A percentile compares a stretch with the other conserved stretches of the same genome.
Conservation (phyloP, 1,139 yeast genomes). For the Debaryomyces sp. region DNA sequence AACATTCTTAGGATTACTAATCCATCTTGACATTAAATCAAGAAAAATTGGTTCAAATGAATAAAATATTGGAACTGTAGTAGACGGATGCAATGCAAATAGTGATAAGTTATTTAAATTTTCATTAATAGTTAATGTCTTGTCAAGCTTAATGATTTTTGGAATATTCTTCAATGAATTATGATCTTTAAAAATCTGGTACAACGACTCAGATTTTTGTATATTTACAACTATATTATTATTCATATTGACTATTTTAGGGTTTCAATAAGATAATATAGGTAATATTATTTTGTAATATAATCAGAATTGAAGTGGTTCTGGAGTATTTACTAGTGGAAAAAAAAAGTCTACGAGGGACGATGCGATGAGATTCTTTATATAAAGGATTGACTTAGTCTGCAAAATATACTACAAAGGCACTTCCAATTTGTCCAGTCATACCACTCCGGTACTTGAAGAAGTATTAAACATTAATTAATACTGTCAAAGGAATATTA, state of each 20-base stretch:
- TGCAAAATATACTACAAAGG: background rate
- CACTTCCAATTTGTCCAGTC: conserved; percentile 11
- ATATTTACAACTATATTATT: conserved; percentile 26
- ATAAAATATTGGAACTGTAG: conserved; percentile 46
- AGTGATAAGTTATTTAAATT: conserved; percentile 46
- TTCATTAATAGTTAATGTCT: conserved; percentile 25
- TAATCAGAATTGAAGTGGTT: background rate
- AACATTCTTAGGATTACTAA: conserved; percentile 34
- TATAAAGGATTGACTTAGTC: conserved; percentile 1
- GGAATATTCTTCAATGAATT: conserved; percentile 17
- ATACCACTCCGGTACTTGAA: no score
- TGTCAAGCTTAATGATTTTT: conserved; percentile 26
- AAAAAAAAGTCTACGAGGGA: conserved; percentile 6
- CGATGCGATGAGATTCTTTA: conserved; percentile 10
- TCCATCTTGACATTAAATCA: conserved; percentile 73
- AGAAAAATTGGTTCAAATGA: conserved; percentile 59
- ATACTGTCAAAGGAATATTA: no score
- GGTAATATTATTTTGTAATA: conserved; percentile 1
- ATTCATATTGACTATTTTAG: conserved; percentile 15
- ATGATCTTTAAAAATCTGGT: conserved; percentile 17
- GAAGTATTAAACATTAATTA: no score
- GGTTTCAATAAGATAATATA: conserved; percentile 3
- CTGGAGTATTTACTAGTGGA: background rate
- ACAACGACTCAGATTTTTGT: conserved; percentile 19
- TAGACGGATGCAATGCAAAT: conserved; percentile 40